Base-by-base conservation (phyloP, 768 basidiomycete genomes). In the Pulveroboletus ravenelii region DNA sequence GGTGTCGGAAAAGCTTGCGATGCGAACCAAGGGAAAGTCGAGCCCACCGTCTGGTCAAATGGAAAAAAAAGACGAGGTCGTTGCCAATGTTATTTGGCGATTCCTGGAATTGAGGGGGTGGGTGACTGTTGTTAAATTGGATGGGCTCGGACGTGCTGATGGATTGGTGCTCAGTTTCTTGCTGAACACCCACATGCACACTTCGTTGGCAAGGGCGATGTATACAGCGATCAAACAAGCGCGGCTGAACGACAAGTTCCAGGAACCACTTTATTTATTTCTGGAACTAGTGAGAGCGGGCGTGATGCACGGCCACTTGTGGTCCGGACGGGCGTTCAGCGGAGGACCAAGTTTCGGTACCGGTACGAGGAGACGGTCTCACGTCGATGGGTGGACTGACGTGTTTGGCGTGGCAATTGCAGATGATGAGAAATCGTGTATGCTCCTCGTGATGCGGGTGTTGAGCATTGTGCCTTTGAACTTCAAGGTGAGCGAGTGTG, bases 31-130 rank as follows among this genome's bases (percentile, higher is more conserved):
- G 67, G 76, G 78, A 36, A 88, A 84, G 72, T 62, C 66, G n/a
- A 74, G 61, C 45, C 57, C 69, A 30, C 61, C 72, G 25, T 62
- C 59, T 34, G 62, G 60, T 6, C 78, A 82, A 14, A 77, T 99
- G 25, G 95, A 98, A 53, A 97, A 96, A 74, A 98, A 98, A 72
- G 96, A 99, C 61, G 96, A 99, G 68, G 78, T 96, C 0, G 96
- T 99, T 4, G 94, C 94, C 8, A 99, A 99, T 64, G 93, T 95
- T 25, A 89, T 99, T 48, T 97, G 94, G 94, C 82, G 95, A 47
- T 97, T 98, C 80, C 79, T 99, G 49, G 95, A 97, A 68, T 74
- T 97, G 51, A 77, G 96, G 70, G 93, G 93, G 94, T 95, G 70
- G 65, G 51, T 56, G 50, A 35, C 23, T 7, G 17, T 41, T 14